phyloP scores from a whole-genome alignment of 75 land plant species.

The Larix kaempferi region DNA sequence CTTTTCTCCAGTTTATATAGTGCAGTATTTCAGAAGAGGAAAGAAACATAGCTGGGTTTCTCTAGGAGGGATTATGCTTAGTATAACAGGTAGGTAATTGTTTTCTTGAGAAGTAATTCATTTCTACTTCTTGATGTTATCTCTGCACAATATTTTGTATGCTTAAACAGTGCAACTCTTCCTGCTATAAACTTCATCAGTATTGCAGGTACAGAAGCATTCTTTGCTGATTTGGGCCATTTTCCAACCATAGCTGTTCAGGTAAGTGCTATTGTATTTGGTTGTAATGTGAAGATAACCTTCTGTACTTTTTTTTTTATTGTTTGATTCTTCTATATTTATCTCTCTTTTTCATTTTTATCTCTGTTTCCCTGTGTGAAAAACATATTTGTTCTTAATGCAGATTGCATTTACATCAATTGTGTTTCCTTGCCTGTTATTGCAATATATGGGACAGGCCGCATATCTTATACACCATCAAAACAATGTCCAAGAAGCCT shows the following conservation, averaged over 20 bases:
- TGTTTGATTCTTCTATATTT: not conserved
- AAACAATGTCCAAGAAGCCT: constrained; percentile 53
- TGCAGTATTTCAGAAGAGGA: constrained; percentile 49
- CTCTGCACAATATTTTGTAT: not conserved
- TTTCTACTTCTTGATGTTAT: not conserved
- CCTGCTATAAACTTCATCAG: constrained; percentile 10
- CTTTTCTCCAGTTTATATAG: constrained; percentile 63
- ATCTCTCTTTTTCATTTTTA: not conserved
- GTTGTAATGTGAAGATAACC: too few relatives aligned
- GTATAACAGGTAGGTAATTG: constrained; percentile 56
- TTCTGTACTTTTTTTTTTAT: too few relatives aligned
- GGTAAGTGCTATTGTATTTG: constrained; percentile 8
- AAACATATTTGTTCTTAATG: not conserved
- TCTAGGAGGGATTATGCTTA: constrained; percentile 92
- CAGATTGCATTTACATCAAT: constrained; percentile 71
- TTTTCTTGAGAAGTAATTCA: not conserved
- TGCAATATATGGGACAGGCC: constrained; percentile 89
- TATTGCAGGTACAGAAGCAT: constrained; percentile 67
- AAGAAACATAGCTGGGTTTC: constrained; percentile 63
- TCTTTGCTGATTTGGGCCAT: constrained; percentile 77
- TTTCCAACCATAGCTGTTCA: constrained; percentile 60
- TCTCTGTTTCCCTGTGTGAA: not conserved
- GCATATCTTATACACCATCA: constrained; percentile 63
- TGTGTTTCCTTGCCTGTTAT: constrained; percentile 82
- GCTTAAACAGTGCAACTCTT: constrained; percentile 1